Conservation (phyloP, 2,329 filamentous ascomycete species). For the Cercospora zeae-maydis region DNA sequence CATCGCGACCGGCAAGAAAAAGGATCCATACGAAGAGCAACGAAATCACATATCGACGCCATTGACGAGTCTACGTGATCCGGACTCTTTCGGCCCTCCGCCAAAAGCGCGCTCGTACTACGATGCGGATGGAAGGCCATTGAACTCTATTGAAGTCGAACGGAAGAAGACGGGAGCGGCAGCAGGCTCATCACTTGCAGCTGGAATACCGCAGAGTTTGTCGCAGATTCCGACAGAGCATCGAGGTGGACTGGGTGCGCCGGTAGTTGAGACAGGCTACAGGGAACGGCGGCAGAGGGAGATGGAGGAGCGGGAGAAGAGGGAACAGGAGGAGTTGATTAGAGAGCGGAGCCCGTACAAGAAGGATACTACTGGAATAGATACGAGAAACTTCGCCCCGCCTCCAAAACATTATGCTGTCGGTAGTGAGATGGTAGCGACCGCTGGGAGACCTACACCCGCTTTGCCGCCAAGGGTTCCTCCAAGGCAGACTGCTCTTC, state of each 20-base stretch:
- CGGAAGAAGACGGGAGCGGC: constrained; percentile 30
- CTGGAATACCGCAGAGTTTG: constrained; percentile 5
- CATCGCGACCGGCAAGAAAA: constrained; percentile 48
- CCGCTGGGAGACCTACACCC: constrained; percentile 18
- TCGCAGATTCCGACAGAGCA: constrained; percentile 5
- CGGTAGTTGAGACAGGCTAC: constrained; percentile 38
- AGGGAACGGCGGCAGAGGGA: constrained; percentile 19
- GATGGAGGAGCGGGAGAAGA: constrained; percentile 35
- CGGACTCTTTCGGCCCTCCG: constrained; percentile 68
- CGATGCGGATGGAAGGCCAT: constrained; percentile 38
- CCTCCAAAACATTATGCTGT: constrained; percentile 52
- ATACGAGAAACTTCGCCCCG: constrained; percentile 64
- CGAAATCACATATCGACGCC: constrained; percentile 58
- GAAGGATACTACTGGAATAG: constrained; percentile 66
- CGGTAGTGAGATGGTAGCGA: constrained; percentile 24
- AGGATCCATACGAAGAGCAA: constrained; percentile 42
- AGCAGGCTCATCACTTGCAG: constrained; percentile 33
- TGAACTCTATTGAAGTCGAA: constrained; percentile 1
- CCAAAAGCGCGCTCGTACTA: constrained; percentile 62
- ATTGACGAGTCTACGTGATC: constrained; percentile 69
- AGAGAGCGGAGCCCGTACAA: constrained; percentile 59
- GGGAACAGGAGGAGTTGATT: constrained; percentile 37
- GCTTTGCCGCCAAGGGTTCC: constrained; percentile 28
- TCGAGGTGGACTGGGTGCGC: constrained; percentile 42
- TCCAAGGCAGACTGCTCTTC: constrained; percentile 25